A percentile compares a stretch with the other conserved stretches of the same genome.
phyloP scores from a whole-genome alignment of 2,329 filamentous ascomycete genomes.

The Epichloe sylvatica region DNA sequence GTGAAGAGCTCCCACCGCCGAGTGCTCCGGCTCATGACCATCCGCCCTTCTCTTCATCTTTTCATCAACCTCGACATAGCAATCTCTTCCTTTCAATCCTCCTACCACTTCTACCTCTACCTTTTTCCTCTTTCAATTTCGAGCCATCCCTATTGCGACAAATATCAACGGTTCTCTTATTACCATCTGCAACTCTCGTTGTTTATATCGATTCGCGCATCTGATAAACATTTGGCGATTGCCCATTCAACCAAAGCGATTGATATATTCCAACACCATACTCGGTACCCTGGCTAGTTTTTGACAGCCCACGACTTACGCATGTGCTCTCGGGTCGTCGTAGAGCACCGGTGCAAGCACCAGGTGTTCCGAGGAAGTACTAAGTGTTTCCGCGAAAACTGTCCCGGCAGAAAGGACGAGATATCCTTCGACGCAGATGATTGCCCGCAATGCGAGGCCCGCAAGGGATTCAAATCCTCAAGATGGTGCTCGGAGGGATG shows the following conservation, averaged over 20 bases:
- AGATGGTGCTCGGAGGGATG: conserved; percentile 23
- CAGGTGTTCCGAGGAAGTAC: conserved; percentile 21
- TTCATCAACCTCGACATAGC: not conserved
- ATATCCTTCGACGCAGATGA: conserved; percentile 17
- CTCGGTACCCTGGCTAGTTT: too few species aligned
- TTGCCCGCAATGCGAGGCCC: conserved; percentile 22
- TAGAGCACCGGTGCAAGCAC: conserved; percentile 25
- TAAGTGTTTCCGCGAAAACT: conserved; percentile 20
- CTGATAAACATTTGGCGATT: not conserved
- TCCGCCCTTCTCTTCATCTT: not conserved
- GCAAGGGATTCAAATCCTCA: conserved; percentile 17
- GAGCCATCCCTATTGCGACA: not conserved
- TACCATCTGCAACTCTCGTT: not conserved
- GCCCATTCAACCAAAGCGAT: not conserved
- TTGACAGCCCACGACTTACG: not conserved
- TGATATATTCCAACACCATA: too few species aligned
- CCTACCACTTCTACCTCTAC: not conserved
- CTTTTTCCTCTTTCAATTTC: not conserved
- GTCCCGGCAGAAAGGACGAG: conserved; percentile 18
- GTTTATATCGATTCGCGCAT: not conserved
- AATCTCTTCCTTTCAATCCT: not conserved
- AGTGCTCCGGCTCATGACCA: not conserved
- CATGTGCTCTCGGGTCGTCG: conserved; percentile 22
- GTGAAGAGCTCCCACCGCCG: conserved; percentile 3
- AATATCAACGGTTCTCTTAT: not conserved